Base-by-base conservation (phyloP, 164 flowering plant species). In the Hamamelis virginiana region DNA sequence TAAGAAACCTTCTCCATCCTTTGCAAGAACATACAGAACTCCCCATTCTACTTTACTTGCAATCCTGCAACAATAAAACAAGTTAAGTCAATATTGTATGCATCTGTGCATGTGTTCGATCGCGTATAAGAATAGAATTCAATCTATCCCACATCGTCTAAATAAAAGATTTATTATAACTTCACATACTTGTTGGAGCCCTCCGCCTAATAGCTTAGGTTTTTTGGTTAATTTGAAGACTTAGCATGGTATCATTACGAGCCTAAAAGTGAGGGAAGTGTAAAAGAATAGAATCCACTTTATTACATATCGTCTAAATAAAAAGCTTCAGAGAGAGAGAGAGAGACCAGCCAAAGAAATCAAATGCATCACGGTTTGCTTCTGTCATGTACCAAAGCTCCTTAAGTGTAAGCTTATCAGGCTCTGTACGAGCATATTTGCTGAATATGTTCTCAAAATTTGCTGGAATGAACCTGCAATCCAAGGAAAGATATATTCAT, bases 351-450 rank as follows among this genome's bases (percentile, higher is more conserved):
- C 97, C 95, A 73, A 92, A 90, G 61, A 76, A 41, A 62, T 90
- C 94, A 51, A 81, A 83, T 0, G 89, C 78, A 0, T 46, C 69
- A 0, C 92, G 81, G 5, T 87, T 85, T 15, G 83, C 94, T 55
- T 87, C 84, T 0, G 97, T 92, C 95, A 92, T 83, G 55, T 71
- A 50, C 96, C 96, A 92, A 0, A 92, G 18, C 75, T 92, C 96
- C 50, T 80, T 66, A 0, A 82, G 56, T 1, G 91, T 76, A 0
- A 89, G 70, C 74, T 83, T 86, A 70, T 90, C 89, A 0, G 94
- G 92, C 13, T 68, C 78, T 0, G 95, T 92, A 0, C 65, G 74
- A 14, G 89, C 92, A 38, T 89, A 89, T 66, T 92, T 92, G 78
- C 92, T 90, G 59, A 92, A 92, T 19, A 83, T 76, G 82, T 81